A percentile compares a stretch with the other conserved stretches of the same genome.
Conservation (phyloP, 1,284 basidiomycete species). For the Ceraceosorus guamensis region DNA sequence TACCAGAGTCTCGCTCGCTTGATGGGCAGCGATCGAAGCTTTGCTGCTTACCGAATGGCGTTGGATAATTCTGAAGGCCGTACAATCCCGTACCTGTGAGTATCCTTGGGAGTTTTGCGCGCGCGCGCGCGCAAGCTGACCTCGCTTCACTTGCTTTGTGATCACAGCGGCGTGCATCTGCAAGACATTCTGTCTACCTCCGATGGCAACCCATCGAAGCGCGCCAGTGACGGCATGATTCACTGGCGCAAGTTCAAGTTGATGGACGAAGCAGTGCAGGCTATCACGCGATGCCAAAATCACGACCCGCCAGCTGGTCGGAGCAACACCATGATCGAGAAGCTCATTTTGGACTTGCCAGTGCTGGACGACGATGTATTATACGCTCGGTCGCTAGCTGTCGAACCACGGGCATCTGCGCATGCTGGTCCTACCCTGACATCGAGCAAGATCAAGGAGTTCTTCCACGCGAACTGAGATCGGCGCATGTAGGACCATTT, state of each 20-base stretch:
- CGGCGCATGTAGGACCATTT: too few species aligned
- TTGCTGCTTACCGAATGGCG: constrained; percentile 35
- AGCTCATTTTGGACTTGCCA: constrained; percentile 28
- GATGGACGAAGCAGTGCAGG: constrained; percentile 42
- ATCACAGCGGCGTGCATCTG: constrained; percentile 26
- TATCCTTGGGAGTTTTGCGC: not conserved
- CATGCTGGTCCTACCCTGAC: not conserved
- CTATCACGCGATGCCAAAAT: constrained; percentile 33
- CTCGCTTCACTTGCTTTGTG: too few species aligned
- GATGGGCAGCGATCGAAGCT: constrained; percentile 35
- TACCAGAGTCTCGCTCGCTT: constrained; percentile 30
- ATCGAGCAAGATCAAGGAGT: not conserved
- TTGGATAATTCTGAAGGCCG: constrained; percentile 34
- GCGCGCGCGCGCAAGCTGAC: not conserved
- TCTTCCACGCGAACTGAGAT: not conserved
- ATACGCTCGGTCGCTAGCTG: constrained; percentile 25
- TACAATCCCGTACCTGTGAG: constrained; percentile 33
- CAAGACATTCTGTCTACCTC: constrained; percentile 40
- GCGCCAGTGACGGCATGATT: constrained; percentile 26
- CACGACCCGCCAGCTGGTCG: constrained; percentile 11
- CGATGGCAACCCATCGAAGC: constrained; percentile 35
- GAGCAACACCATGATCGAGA: constrained; percentile 13
- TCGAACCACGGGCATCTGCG: constrained; percentile 21
- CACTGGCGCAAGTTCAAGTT: constrained; percentile 41
- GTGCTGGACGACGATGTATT: constrained; percentile 36